Base-by-base conservation (phyloP, 202 grass and related monocot genomes). In the Musa balbisiana region DNA sequence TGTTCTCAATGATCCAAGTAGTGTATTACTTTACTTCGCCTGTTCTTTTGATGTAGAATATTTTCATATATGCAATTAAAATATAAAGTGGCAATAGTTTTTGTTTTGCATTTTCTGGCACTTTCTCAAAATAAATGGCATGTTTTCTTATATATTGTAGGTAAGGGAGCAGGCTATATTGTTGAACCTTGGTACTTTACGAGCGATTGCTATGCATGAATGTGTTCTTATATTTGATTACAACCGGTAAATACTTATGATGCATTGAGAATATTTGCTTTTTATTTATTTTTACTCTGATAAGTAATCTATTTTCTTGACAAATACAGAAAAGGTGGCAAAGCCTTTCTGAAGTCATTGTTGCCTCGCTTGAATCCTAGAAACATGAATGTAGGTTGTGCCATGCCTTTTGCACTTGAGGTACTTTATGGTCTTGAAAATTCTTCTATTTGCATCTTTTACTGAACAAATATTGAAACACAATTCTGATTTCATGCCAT, bases 361-460 rank as follows among this genome's bases (percentile, higher is more conserved):
- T 80, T 89, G 78, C 87, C 88, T 59, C 92, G 95, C 29, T 88
- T 98, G 87, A 98, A 98, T 70, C 85, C 95, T 69, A 90, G 83
- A 83, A 86, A 88, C 80, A 92, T 88, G 53, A 92, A 88, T 76
- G 88, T 85, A 67, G 84, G 91, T 29, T 91, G 88, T 51, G 54
- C 82, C 82, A 98, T 98, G 95, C 88, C 91, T 82, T 98, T 98
- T 83, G 84, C 93, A 84, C 95, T 98, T 56, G 95, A 98, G 91
- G 95, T 98, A 69, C 77, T 64, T 55, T 49, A 51, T 51, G n/a
- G 10, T 70, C 9, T 51, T 11, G 33, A 51, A 12, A 51, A 51
- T 51, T 51, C 4, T 50, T 20, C 50, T 16, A 51, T 70, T 70
- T 70, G 14, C 5, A 1, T 70, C 67, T 21, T 51, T 20, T 51